phyloP scores from a whole-genome alignment of 352 stramenopile species.

The Albugo laibachii region DNA sequence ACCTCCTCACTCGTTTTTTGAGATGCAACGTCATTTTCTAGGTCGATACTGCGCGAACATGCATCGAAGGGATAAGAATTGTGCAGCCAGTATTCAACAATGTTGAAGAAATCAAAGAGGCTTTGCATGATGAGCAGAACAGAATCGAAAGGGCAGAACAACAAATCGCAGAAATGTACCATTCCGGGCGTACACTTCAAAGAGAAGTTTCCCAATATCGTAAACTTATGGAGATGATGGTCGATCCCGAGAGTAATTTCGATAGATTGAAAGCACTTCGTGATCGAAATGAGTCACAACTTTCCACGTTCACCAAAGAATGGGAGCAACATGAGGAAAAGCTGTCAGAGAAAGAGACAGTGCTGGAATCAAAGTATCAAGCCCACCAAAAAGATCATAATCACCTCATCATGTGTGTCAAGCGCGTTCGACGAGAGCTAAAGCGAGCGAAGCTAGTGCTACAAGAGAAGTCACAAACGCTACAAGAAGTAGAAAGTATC shows the following conservation, averaged over 20 bases:
- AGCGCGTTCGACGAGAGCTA: slow-evolving; percentile 36
- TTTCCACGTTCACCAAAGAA: slow-evolving; percentile 8
- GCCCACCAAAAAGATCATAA: slow-evolving; percentile 29
- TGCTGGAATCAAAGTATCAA: slow-evolving; percentile 19
- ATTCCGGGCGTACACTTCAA: neutral
- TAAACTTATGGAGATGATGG: slow-evolving; percentile 37
- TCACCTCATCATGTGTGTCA: slow-evolving; percentile 47
- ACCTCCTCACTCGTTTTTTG: no score
- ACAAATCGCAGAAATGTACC: slow-evolving; percentile 16
- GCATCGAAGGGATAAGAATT: slow-evolving; percentile 12
- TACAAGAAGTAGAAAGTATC: slow-evolving; percentile 29
- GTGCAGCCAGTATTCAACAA: slow-evolving; percentile 15
- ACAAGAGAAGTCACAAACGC: slow-evolving; percentile 43
- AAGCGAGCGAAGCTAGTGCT: slow-evolving; percentile 34
- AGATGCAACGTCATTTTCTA: neutral
- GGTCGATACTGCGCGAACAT: neutral
- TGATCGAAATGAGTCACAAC: no score
- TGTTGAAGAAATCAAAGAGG: slow-evolving; percentile 20
- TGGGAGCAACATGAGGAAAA: slow-evolving; percentile 25
- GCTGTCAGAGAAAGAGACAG: slow-evolving; percentile 24
- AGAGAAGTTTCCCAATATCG: slow-evolving; percentile 9
- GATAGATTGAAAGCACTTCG: slow-evolving; percentile 15
- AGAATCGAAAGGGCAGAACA: slow-evolving; percentile 13
- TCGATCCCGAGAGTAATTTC: slow-evolving; percentile 43
- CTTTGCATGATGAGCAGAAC: slow-evolving; percentile 15